phyloP scores from a whole-genome alignment of 257 asterid genomes.

The Sherardia arvensis region DNA sequence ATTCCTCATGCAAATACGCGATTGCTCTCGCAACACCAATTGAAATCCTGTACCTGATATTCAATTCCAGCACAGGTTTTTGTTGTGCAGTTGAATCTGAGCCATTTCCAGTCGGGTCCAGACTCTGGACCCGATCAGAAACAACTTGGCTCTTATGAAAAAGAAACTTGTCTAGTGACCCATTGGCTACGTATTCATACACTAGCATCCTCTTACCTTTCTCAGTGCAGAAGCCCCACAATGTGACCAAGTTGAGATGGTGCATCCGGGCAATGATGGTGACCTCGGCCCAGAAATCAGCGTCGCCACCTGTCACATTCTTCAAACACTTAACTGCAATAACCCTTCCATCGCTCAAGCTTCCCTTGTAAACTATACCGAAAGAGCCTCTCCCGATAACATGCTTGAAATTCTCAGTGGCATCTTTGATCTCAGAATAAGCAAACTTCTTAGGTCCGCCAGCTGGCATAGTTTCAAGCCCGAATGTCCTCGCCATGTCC shows the following conservation, averaged over 20 bases:
- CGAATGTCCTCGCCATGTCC: constrained; percentile 84
- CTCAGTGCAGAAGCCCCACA: constrained; percentile 96
- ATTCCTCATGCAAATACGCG: constrained; percentile 83
- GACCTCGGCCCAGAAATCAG: constrained; percentile 86
- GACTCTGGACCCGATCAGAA: background rate
- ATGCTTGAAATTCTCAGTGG: constrained; percentile 50
- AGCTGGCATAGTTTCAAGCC: constrained; percentile 69
- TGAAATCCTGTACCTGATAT: constrained; percentile 59
- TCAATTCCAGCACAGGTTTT: constrained; percentile 61
- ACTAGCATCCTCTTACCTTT: constrained; percentile 57
- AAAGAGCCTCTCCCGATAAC: constrained; percentile 65
- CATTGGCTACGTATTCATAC: constrained; percentile 69
- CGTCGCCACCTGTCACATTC: constrained; percentile 50
- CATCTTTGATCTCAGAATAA: constrained; percentile 47
- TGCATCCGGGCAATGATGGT: constrained; percentile 88
- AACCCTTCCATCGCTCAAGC: constrained; percentile 57
- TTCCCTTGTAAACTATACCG: constrained; percentile 65
- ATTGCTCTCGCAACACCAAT: constrained; percentile 86
- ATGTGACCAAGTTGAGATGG: constrained; percentile 72
- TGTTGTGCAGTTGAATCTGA: background rate
- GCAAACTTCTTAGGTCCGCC: constrained; percentile 76
- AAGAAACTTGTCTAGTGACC: constrained; percentile 63
- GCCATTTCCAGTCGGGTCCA: constrained; percentile 3
- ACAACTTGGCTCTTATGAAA: constrained; percentile 31
- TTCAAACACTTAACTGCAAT: constrained; percentile 70